A percentile compares a stretch with the other conserved stretches of the same genome.
Evolutionary conservation across 805 yeast genomes (phyloP).

Genomic region (Candida nitratophila): DNA sequence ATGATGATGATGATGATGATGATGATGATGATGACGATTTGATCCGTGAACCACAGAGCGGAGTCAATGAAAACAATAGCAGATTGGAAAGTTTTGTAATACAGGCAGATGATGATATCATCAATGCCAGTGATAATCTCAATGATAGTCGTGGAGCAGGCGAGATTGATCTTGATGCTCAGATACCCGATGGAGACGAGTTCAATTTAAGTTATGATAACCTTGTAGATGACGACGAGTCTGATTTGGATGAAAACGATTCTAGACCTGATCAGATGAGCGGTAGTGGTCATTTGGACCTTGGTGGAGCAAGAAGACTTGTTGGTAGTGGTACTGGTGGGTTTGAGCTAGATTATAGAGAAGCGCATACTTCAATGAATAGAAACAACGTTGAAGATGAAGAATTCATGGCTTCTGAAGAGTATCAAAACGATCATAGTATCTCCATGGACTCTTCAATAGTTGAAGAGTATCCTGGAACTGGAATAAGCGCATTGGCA

Average conservation of each 20-base stretch:
- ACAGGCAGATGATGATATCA: neutral
- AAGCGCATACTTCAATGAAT: neutral
- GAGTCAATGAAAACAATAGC: neutral
- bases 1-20: neutral
- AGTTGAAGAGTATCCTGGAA: neutral
- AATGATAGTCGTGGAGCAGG: slow-evolving; percentile 3
- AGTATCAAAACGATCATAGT: slow-evolving; percentile 28
- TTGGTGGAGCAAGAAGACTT: neutral
- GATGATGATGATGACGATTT: neutral
- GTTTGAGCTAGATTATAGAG: neutral
- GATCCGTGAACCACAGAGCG: neutral
- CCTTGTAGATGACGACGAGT: slow-evolving; percentile 18
- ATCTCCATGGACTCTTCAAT: slow-evolving; percentile 15
- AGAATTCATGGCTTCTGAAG: slow-evolving; percentile 31
- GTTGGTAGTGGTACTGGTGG: neutral
- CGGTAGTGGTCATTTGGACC: slow-evolving; percentile 2
- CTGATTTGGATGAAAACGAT: no score
- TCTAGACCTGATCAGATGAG: slow-evolving; percentile 1
- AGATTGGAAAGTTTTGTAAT: neutral
- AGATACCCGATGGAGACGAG: slow-evolving; percentile 34
- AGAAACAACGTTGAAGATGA: slow-evolving; percentile 8
- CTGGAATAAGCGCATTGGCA: slow-evolving; percentile 1
- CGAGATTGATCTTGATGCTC: slow-evolving; percentile 38
- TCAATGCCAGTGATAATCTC: no score
- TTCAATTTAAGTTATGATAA: slow-evolving; percentile 27